Evolutionary conservation across 2,329 filamentous ascomycete species (phyloP).

Genomic region (Onygena corvina): DNA sequence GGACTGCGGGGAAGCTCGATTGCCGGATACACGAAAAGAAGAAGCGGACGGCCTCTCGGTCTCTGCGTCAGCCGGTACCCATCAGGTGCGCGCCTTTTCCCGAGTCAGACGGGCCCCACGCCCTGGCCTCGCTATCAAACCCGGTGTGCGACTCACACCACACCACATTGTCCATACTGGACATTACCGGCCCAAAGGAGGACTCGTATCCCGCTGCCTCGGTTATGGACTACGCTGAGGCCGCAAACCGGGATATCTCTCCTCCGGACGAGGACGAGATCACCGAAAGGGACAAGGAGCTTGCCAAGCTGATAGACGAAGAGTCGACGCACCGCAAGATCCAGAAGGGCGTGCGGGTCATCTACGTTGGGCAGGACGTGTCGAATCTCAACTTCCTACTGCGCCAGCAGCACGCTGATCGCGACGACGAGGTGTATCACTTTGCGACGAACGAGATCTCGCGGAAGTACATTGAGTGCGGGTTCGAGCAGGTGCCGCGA

Average conservation of each 20-base stretch:
- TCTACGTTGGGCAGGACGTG: constrained; percentile 45
- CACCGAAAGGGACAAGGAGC: constrained; percentile 34
- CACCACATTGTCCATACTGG: neutral
- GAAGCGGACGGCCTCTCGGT: constrained; percentile 34
- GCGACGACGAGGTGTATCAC: constrained; percentile 33
- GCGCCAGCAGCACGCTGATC: constrained; percentile 37
- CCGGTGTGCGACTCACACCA: constrained; percentile 2
- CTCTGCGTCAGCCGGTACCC: constrained; percentile 35
- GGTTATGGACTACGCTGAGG: neutral
- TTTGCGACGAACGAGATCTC: constrained; percentile 36
- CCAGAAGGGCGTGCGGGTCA: constrained; percentile 38
- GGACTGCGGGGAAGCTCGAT: constrained; percentile 30
- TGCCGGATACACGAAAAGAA: constrained; percentile 43
- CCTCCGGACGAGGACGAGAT: constrained; percentile 30
- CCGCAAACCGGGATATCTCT: constrained; percentile 19
- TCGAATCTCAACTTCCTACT: constrained; percentile 47
- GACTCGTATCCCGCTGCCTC: neutral
- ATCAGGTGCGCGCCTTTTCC: constrained; percentile 32
- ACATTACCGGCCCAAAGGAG: neutral
- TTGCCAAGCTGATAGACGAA: constrained; percentile 43
- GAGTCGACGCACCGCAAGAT: constrained; percentile 37
- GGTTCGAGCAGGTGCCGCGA: constrained; percentile 35
- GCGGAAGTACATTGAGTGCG: constrained; percentile 32
- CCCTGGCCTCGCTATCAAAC: constrained; percentile 5
- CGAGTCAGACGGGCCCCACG: constrained; percentile 8